phyloP scores from a whole-genome alignment of 768 basidiomycete species.

The Lactarius hengduanensis region DNA sequence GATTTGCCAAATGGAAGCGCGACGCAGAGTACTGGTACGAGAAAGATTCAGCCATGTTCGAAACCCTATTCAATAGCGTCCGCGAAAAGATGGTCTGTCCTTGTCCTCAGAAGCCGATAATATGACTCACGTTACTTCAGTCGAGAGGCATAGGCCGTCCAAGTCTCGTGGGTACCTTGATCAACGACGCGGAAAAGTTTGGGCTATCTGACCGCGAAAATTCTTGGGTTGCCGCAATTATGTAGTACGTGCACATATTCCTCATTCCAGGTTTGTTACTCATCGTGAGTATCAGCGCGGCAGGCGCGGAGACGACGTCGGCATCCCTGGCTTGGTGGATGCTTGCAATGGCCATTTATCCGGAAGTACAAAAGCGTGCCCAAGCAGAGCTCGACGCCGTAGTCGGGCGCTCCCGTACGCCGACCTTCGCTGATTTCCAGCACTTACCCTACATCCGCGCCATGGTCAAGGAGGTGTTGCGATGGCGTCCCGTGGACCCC shows the following conservation, averaged over 20 bases:
- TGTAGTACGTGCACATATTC: conserved; percentile 6
- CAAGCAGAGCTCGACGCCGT: conserved; percentile 21
- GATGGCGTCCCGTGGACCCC: conserved; percentile 10
- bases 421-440: conserved; percentile 18
- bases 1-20: conserved; percentile 25
- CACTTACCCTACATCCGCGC: conserved; percentile 26
- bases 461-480: conserved; percentile 24
- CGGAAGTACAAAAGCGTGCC: conserved; percentile 6
- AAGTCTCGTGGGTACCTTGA: conserved; percentile 2
- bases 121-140: neutral
- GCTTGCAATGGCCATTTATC: conserved; percentile 15
- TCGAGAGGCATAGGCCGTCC: neutral
- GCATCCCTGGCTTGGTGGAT: conserved; percentile 14
- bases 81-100: conserved; percentile 3
- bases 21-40: conserved; percentile 10
- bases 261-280: neutral
- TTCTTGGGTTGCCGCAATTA: conserved; percentile 5
- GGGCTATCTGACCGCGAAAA: conserved; percentile 6
- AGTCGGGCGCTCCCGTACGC: conserved; percentile 18
- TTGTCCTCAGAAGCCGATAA: too few species aligned
- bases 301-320: conserved; percentile 8
- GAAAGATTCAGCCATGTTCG: conserved; percentile 10
- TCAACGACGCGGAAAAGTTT: neutral
- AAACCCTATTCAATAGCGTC: conserved; percentile 8
- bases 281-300: neutral